Percentiles rank a stretch among this genome's conserved stretches.
phyloP scores from a whole-genome alignment of 1,139 yeast species.

The Yamadazyma oceani region DNA sequence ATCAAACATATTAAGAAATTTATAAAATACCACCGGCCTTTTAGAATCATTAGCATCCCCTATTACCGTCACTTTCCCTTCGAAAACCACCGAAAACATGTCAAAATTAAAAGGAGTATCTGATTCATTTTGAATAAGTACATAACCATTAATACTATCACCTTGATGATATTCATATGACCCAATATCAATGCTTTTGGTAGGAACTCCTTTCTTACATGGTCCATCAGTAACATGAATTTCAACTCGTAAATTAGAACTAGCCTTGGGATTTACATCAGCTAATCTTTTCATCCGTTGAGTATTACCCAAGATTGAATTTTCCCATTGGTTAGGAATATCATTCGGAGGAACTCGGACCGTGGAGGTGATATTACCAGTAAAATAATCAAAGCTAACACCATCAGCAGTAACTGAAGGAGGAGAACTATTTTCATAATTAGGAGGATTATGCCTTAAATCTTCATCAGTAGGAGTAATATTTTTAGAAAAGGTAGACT shows the following conservation, averaged over 20 bases:
- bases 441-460: slow-evolving; percentile 34
- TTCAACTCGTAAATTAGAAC: slow-evolving; percentile 30
- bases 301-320: slow-evolving; percentile 43
- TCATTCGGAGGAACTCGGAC: slow-evolving; percentile 20
- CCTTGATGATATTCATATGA: slow-evolving; percentile 50
- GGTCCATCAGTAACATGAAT: slow-evolving; percentile 38
- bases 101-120: slow-evolving; percentile 47
- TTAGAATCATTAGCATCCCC: slow-evolving; percentile 17
- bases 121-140: slow-evolving; percentile 45
- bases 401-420: background rate
- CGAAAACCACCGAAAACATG: slow-evolving; percentile 58
- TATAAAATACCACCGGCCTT: slow-evolving; percentile 27
- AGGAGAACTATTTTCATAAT: slow-evolving; percentile 23
- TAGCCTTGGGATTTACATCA: slow-evolving; percentile 25
- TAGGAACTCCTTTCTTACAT: slow-evolving; percentile 36
- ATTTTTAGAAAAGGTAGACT: slow-evolving; percentile 38
- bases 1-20: slow-evolving; percentile 46
- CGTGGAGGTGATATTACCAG: slow-evolving; percentile 18
- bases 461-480: slow-evolving; percentile 38
- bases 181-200: slow-evolving; percentile 25
- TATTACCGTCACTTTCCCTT: slow-evolving; percentile 41
- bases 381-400: slow-evolving; percentile 6
- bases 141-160: slow-evolving; percentile 55
- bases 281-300: slow-evolving; percentile 39
- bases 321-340: slow-evolving; percentile 34